Conservation (phyloP, 305 asterid species). For the Fraxinus ornus region DNA sequence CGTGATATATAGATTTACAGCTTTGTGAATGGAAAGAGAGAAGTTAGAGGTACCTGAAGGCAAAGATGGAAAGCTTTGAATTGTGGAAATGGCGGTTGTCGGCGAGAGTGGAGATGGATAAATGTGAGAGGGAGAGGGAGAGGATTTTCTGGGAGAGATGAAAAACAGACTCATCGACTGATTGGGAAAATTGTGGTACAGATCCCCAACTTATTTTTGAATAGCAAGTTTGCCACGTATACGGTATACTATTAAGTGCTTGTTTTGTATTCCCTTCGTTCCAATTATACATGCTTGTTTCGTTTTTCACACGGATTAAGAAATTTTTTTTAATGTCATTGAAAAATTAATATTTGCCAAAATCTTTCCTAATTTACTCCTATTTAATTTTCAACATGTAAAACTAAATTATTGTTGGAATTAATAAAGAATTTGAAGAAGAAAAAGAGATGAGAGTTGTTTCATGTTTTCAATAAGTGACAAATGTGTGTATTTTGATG, state of each 20-base stretch:
- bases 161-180: not conserved
- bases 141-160: not conserved
- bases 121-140: not conserved
- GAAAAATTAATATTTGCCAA: no score
- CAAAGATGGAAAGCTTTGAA: not conserved
- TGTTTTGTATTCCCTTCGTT: not conserved
- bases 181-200: not conserved
- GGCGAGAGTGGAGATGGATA: slow-evolving; percentile 2
- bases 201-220: not conserved
- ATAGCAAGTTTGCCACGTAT: not conserved
- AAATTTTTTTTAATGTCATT: no score
- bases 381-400: no score
- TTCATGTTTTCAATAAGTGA: no score
- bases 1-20: not conserved
- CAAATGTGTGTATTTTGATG: no score
- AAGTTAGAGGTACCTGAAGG: not conserved
- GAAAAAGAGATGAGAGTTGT: no score
- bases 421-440: no score
- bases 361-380: no score
- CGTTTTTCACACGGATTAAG: no score
- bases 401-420: no score
- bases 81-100: not conserved
- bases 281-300: no score
- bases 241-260: not conserved
- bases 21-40: not conserved